Evolutionary conservation across 352 stramenopile species (phyloP).

Genomic region (Hyaloperonospora brassicae): DNA sequence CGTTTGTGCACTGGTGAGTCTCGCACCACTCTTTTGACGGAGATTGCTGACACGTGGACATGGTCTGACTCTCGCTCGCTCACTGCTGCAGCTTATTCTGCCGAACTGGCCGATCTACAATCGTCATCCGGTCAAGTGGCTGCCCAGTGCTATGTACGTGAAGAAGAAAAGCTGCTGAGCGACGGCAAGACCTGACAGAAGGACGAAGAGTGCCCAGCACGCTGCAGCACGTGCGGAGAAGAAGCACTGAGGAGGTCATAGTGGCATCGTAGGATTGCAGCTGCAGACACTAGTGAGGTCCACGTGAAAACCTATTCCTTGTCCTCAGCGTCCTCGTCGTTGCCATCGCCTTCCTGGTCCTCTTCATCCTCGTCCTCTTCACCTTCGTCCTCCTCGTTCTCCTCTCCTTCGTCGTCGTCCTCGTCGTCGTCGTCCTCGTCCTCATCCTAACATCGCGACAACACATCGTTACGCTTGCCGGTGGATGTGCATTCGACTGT

Average conservation of each 20-base stretch:
- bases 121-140: conserved; percentile 75
- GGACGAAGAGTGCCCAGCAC: too few species aligned
- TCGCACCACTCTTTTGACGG: conserved; percentile 3
- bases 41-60: too few species aligned
- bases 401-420: conserved; percentile 30
- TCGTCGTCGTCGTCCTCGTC: conserved; percentile 42
- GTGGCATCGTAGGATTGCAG: neutral
- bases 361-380: conserved; percentile 19
- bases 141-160: conserved; percentile 67
- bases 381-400: conserved; percentile 27
- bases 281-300: neutral
- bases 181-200: neutral
- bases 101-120: conserved; percentile 84
- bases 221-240: too few species aligned
- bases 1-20: conserved; percentile 43
- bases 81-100: conserved; percentile 43
- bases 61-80: conserved; percentile 6
- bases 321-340: conserved; percentile 15
- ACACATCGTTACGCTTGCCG: conserved; percentile 1
- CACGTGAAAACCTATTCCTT: neutral
- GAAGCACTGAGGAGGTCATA: neutral
- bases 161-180: conserved; percentile 32
- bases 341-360: conserved; percentile 15
- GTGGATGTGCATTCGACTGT: neutral
- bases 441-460: conserved; percentile 23